Evolutionary conservation across 495 filamentous ascomycete species (phyloP), one percentile per base, ranked within the genome.

Genomic region (Diplogelasinospora grovesii): DNA sequence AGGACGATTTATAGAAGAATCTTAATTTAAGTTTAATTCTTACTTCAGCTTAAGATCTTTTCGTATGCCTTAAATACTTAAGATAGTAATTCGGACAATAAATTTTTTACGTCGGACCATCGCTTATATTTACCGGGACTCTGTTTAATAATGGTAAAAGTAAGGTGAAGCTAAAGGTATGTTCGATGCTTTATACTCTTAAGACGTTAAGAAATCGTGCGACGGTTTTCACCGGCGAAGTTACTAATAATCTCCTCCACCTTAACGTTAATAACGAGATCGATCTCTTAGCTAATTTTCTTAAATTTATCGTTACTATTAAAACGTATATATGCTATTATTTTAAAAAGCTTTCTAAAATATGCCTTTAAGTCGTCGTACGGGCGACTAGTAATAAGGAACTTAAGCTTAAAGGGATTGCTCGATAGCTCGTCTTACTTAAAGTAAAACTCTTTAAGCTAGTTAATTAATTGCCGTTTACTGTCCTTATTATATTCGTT

Each of bases 141-240:
- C 21, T 49, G 29, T 22, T 59, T 24, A 21, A 69, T 53, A 6
- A 51, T 51, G 22, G 64, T 52, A 9, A 70, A 40, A 2, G 44
- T 64, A 1, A 73, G 52, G 37, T 58, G 43, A 5, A 68, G 53
- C 70, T 66, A 72, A 11, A 74, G 64, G 48, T 74, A 74, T n/a
- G 66, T 72, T 19, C 65, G 51, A 28, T 70, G 54, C 13, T 63
- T 27, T 43, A 63, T 64, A 19, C 40, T 38, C 41, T 64, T 59
- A 2, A 70, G 50, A 15, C 42, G 44, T 8, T 56, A 24, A 6
- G 50, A 39, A 26, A 61, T 57, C 4, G 21, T 36, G 3, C 29
- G 30, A 15, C 40, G 43, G 22, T 41, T 26, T 5, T 32, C 8
- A 4, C 30, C 38, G 23, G 22, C 19, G 22, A 61, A 53, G 16